phyloP scores from a whole-genome alignment of 2,329 filamentous ascomycete species.

The Aspergillus phoenicis region DNA sequence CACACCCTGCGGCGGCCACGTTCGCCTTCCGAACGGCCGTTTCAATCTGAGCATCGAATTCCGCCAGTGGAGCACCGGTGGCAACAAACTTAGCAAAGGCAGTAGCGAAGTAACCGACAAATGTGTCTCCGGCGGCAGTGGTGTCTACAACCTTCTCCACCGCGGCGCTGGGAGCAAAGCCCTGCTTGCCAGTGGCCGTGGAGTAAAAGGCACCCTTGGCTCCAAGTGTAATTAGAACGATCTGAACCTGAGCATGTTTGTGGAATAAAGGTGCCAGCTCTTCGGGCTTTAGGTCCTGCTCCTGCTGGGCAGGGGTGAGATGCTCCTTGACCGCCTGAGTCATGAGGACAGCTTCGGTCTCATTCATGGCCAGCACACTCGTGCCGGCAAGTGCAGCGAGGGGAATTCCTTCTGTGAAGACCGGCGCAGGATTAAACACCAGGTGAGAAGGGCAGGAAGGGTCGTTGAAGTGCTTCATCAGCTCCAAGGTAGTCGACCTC shows the following conservation, averaged over 20 bases:
- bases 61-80: constrained; percentile 73
- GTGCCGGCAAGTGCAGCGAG: constrained; percentile 66
- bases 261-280: constrained; percentile 66
- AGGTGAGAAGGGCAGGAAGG: constrained; percentile 53
- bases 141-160: constrained; percentile 80
- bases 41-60: constrained; percentile 56
- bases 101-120: constrained; percentile 63
- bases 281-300: constrained; percentile 51
- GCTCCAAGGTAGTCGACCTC: constrained; percentile 63
- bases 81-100: constrained; percentile 5
- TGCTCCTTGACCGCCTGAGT: constrained; percentile 53
- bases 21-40: constrained; percentile 48
- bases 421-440: constrained; percentile 86
- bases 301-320: constrained; percentile 30
- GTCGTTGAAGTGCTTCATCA: constrained; percentile 47
- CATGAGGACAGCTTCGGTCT: constrained; percentile 81
- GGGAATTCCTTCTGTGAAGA: constrained; percentile 72
- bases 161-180: constrained; percentile 60
- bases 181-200: constrained; percentile 50
- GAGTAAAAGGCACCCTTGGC: constrained; percentile 72
- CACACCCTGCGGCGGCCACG: constrained; percentile 47
- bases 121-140: constrained; percentile 91
- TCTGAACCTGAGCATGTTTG: constrained; percentile 64
- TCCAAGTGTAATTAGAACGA: constrained; percentile 83
- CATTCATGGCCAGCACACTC: constrained; percentile 83